Evolutionary conservation across 2,329 filamentous ascomycete genomes (phyloP).

Genomic region (Aspergillus sp.): DNA sequence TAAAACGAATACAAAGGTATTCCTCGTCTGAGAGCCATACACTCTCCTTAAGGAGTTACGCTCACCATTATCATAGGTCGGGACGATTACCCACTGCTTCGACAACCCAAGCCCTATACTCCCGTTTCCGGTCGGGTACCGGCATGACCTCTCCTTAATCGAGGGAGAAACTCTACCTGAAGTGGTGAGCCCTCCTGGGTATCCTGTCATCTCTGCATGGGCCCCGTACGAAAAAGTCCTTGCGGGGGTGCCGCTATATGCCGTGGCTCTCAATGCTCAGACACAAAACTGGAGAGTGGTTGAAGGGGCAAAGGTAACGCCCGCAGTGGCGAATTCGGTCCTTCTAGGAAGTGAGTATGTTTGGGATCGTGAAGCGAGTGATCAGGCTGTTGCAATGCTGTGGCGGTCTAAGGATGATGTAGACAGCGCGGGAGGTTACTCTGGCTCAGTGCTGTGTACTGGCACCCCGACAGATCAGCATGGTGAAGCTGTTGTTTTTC

Average conservation of each 20-base stretch:
- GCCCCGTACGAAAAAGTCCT: slow-evolving; percentile 3
- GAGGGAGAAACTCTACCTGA: slow-evolving; percentile 2
- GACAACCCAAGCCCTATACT: slow-evolving; percentile 3
- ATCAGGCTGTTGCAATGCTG: slow-evolving; percentile 3
- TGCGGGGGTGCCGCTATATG: neutral
- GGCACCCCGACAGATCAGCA: slow-evolving; percentile 1
- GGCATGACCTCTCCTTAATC: slow-evolving; percentile 6
- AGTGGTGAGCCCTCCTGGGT: slow-evolving; percentile 5
- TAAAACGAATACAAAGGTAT: slow-evolving; percentile 1
- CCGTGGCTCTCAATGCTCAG: neutral
- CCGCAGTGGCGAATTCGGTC: neutral
- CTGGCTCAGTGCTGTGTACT: slow-evolving; percentile 1
- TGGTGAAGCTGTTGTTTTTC: slow-evolving; percentile 2
- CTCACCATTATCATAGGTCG: slow-evolving; percentile 1
- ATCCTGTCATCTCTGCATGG: slow-evolving; percentile 5
- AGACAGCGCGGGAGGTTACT: neutral
- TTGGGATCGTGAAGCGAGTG: slow-evolving; percentile 1
- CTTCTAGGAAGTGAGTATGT: slow-evolving; percentile 1
- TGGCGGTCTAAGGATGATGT: slow-evolving; percentile 3
- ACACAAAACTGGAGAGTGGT: neutral
- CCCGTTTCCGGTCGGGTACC: slow-evolving; percentile 5
- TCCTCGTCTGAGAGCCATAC: neutral
- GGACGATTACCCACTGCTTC: slow-evolving; percentile 4
- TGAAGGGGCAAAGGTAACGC: slow-evolving; percentile 1
- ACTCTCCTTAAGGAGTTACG: neutral